These are phyloP conservation scores for Rhodotorula babjevae DNA, from an alignment of 768 basidiomycete species.

Conservation along the genomic window DNA sequence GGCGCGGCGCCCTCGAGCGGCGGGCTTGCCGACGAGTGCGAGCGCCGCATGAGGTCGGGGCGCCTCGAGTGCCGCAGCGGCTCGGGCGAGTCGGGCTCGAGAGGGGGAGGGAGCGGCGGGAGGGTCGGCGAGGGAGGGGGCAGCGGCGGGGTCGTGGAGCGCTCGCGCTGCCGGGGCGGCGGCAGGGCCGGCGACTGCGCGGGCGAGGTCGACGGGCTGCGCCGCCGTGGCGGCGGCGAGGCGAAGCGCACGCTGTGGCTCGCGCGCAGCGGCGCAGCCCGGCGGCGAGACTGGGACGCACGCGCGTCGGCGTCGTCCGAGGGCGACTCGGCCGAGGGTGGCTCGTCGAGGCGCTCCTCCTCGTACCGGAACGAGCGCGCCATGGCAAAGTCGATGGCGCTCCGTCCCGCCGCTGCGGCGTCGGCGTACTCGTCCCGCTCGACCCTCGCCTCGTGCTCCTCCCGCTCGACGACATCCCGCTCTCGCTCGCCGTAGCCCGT, in stretches of 20 bases:
- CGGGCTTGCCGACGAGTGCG: not conserved
- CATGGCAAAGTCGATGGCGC: constrained; percentile 34
- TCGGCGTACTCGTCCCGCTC: not conserved
- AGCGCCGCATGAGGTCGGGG: not conserved
- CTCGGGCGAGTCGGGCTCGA: constrained; percentile 28
- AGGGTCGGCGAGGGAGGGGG: not conserved
- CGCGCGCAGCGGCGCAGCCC: not conserved
- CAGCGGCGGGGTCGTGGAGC: not conserved
- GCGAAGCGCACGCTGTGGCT: constrained; percentile 16
- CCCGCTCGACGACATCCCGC: not conserved
- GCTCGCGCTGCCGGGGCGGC: not conserved
- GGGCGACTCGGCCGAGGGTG: not conserved
- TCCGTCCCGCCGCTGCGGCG: constrained; percentile 1
- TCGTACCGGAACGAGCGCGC: constrained; percentile 5
- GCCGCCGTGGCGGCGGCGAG: not conserved
- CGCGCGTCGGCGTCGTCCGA: not conserved
- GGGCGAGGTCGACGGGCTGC: not conserved
- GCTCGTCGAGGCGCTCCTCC: not conserved
- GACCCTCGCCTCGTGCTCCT: not conserved
- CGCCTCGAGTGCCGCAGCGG: not conserved
- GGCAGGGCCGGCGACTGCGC: not conserved
- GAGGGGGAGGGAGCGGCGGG: constrained; percentile 13
- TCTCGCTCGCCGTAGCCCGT: no score
- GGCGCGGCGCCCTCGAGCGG: not conserved
- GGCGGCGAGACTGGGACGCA: not conserved